Conservation (phyloP, 2,329 filamentous ascomycete species). For the Cladosporium sp. region DNA sequence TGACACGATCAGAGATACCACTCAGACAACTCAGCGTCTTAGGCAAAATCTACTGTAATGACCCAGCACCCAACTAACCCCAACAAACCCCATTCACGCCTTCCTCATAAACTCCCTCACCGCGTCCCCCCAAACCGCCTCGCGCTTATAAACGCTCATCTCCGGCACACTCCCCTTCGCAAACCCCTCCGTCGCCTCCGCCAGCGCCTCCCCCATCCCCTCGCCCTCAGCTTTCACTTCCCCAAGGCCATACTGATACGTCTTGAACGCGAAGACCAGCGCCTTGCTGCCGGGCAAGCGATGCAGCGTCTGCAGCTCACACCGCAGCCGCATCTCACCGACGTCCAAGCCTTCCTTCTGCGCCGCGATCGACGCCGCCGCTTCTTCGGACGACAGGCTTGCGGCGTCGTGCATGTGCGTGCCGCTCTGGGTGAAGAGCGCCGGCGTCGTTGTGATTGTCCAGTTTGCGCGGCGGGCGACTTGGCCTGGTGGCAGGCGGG, state of each 20-base stretch:
- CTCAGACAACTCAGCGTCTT: background rate
- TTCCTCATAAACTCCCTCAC: conserved; percentile 51
- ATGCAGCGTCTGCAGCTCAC: conserved; percentile 63
- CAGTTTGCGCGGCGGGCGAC: conserved; percentile 59
- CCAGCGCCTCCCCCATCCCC: conserved; percentile 55
- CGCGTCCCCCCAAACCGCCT: conserved; percentile 57
- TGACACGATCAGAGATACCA: background rate
- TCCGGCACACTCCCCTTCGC: conserved; percentile 56
- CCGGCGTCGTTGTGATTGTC: conserved; percentile 45
- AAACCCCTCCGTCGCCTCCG: conserved; percentile 60
- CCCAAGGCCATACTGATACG: conserved; percentile 58
- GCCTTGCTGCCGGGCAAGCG: conserved; percentile 55
- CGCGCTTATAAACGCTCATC: conserved; percentile 61
- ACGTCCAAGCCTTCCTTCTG: conserved; percentile 22
- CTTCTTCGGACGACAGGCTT: background rate
- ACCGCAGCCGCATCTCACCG: conserved; percentile 45
- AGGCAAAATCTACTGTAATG: background rate
- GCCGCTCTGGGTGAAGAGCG: conserved; percentile 43
- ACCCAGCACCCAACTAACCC: background rate
- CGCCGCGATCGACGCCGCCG: background rate
- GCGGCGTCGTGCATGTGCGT: conserved; percentile 42
- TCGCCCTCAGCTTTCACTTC: conserved; percentile 54
- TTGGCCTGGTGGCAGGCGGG: conserved; percentile 53
- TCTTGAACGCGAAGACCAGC: conserved; percentile 63
- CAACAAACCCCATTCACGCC: background rate